A percentile compares a stretch with the other conserved stretches of the same genome.
phyloP scores from a whole-genome alignment of 106 monocot genomes.

The Iris macrosiphon region DNA sequence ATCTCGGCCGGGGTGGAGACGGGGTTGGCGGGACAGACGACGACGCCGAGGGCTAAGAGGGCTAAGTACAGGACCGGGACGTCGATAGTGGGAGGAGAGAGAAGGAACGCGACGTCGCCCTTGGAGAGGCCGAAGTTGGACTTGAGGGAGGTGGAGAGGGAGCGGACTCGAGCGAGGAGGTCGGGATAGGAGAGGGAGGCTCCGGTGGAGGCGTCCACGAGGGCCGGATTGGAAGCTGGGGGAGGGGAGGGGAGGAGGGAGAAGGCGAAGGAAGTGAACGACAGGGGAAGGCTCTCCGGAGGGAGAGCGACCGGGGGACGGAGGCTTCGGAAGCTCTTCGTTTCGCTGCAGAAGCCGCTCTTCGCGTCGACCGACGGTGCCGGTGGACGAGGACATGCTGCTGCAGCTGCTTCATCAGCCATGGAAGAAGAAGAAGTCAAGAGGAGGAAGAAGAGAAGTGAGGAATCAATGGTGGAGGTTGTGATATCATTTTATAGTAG shows the following conservation, averaged over 20 bases:
- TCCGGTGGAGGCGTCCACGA: constrained; percentile 33
- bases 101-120: constrained; percentile 41
- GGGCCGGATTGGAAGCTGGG: constrained; percentile 34
- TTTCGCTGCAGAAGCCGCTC: constrained; percentile 26
- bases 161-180: constrained; percentile 18
- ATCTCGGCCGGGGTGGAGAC: constrained; percentile 43
- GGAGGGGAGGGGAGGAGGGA: constrained; percentile 45
- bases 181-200: constrained; percentile 29
- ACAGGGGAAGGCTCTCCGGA: constrained; percentile 20
- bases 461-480: no score
- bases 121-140: constrained; percentile 9
- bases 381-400: not conserved
- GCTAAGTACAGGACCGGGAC: constrained; percentile 57
- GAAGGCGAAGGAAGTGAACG: constrained; percentile 25
- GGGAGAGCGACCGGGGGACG: constrained; percentile 29
- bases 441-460: no score
- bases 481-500: no score
- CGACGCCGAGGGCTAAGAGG: constrained; percentile 56
- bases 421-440: no score
- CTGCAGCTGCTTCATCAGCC: no score
- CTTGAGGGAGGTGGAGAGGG: constrained; percentile 28
- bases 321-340: constrained; percentile 44
- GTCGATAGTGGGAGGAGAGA: constrained; percentile 32
- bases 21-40: constrained; percentile 57
- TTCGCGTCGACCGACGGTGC: constrained; percentile 8